Conservation (phyloP, 805 yeast genomes). For the Zygosaccharomyces rouxii region DNA sequence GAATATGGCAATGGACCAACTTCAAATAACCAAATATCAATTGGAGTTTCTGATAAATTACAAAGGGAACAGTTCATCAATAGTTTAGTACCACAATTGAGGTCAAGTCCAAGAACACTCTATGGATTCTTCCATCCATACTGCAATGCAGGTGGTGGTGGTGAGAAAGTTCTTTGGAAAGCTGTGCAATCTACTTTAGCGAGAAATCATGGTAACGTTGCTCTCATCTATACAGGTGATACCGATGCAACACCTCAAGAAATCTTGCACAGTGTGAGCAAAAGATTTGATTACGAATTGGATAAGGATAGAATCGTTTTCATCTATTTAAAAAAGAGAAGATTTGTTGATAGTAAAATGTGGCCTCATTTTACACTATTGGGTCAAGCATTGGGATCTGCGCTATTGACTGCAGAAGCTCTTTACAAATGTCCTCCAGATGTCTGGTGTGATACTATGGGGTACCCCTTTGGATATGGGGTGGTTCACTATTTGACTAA, state of each 20-base stretch:
- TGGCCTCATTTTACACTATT: slow-evolving; percentile 80
- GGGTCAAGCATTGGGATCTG: slow-evolving; percentile 84
- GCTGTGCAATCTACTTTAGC: slow-evolving; percentile 71
- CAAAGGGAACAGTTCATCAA: slow-evolving; percentile 15
- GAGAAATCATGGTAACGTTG: slow-evolving; percentile 47
- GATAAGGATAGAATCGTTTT: slow-evolving; percentile 55
- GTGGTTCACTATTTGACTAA: slow-evolving; percentile 50
- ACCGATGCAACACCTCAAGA: slow-evolving; percentile 43
- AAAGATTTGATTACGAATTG: slow-evolving; percentile 52
- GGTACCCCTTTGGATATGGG: slow-evolving; percentile 84
- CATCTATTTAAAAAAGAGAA: slow-evolving; percentile 52
- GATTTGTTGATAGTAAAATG: slow-evolving; percentile 60
- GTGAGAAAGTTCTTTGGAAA: slow-evolving; percentile 94
- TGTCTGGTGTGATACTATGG: slow-evolving; percentile 91
- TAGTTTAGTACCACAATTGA: slow-evolving; percentile 11
- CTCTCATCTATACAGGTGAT: slow-evolving; percentile 71
- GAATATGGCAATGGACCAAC: slow-evolving; percentile 21
- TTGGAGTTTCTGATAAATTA: slow-evolving; percentile 12
- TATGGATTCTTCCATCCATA: slow-evolving; percentile 94
- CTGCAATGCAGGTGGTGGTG: slow-evolving; percentile 97
- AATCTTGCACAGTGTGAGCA: slow-evolving; percentile 48
- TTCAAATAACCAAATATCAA: slow-evolving; percentile 9
- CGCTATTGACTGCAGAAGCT: slow-evolving; percentile 66
- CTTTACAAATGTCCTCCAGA: slow-evolving; percentile 70
- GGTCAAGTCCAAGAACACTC: slow-evolving; percentile 32